A percentile compares a stretch with the other conserved stretches of the same genome.
Evolutionary conservation across 108 stramenopile species (phyloP).

Genomic region (Nannochloropsis salina): DNA sequence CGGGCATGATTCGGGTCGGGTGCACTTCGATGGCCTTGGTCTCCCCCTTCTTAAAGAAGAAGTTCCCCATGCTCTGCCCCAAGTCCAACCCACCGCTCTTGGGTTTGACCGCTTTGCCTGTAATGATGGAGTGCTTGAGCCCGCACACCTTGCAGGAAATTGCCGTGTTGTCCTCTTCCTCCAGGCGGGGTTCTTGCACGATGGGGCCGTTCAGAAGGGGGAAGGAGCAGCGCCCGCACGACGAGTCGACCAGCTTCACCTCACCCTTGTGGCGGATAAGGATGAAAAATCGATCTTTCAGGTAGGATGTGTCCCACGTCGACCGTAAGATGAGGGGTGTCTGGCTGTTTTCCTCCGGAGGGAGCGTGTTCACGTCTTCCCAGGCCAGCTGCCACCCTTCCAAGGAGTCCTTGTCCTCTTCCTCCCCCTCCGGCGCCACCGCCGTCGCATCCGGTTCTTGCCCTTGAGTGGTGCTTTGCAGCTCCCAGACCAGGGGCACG

Average conservation of each 20-base stretch:
- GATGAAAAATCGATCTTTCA: conserved; percentile 2
- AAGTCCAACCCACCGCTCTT: conserved; percentile 10
- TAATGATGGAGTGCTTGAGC: neutral
- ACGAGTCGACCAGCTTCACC: conserved; percentile 7
- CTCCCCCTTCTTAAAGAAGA: conserved; percentile 20
- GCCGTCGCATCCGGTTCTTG: neutral
- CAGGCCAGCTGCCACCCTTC: neutral
- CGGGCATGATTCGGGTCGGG: neutral
- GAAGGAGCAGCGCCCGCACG: neutral
- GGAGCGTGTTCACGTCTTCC: neutral
- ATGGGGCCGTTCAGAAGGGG: conserved; percentile 4
- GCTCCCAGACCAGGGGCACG: neutral
- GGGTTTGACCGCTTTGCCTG: neutral
- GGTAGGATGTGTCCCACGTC: neutral
- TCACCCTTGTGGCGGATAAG: conserved; percentile 12
- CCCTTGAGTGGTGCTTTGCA: neutral
- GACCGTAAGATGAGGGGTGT: neutral
- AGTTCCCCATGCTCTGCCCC: conserved; percentile 6
- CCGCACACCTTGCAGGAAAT: conserved; percentile 19
- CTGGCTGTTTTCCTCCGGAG: conserved; percentile 10
- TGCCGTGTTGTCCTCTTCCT: conserved; percentile 11
- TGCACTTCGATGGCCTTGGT: neutral
- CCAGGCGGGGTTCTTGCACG: neutral
- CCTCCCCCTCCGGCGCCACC: neutral
- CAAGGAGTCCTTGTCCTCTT: neutral